Evolutionary conservation across 371 early-diverging fungal genomes (phyloP).

Genomic region (Catenaria anguillulae): DNA sequence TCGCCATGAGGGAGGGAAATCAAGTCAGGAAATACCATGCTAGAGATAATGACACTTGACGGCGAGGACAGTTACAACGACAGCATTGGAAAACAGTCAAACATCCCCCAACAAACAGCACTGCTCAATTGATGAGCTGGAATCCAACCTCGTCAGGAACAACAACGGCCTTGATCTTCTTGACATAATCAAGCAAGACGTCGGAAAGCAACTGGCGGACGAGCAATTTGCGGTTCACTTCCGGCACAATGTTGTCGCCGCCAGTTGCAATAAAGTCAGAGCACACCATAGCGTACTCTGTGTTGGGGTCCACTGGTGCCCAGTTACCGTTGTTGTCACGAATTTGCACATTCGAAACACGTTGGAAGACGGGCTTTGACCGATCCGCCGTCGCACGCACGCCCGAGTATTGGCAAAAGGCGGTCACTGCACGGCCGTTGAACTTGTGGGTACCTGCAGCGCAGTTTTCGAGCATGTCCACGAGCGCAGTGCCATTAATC

Average conservation of each 20-base stretch:
- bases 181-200: constrained; percentile 10
- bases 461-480: constrained; percentile 13
- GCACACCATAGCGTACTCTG: constrained; percentile 14
- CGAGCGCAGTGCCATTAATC: constrained; percentile 14
- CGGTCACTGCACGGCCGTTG: constrained; percentile 6
- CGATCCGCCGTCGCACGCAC: constrained; percentile 11
- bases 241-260: constrained; percentile 18
- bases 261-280: constrained; percentile 18
- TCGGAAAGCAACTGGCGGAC: constrained; percentile 13
- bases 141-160: too few species aligned
- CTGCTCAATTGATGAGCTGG: too few species aligned
- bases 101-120: too few species aligned
- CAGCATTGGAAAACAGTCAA: too few species aligned
- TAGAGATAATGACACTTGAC: too few species aligned
- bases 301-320: constrained; percentile 7
- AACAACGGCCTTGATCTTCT: background rate
- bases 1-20: too few species aligned
- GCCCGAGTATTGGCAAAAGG: constrained; percentile 13
- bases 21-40: too few species aligned
- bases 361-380: constrained; percentile 6
- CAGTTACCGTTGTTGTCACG: background rate
- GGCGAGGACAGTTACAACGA: too few species aligned
- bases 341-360: constrained; percentile 3
- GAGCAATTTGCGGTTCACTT: background rate
- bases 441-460: background rate